Conservation (phyloP, 257 asterid species). For the Solanum paucissectum region DNA sequence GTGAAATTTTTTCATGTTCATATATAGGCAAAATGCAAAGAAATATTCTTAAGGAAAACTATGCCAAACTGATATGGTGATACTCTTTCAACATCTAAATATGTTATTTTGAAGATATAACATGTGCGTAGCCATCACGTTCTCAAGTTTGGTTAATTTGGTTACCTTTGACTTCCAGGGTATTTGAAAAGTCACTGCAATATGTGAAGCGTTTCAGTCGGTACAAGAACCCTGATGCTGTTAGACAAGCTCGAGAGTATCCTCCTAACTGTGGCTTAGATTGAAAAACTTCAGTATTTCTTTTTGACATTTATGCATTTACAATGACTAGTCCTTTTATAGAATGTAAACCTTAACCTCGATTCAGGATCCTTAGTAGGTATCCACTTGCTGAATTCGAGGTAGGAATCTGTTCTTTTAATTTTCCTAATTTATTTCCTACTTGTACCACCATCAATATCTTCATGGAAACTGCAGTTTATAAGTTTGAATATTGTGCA, state of each 20-base stretch:
- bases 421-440: not conserved
- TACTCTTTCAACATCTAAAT: not conserved
- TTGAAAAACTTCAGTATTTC: not conserved
- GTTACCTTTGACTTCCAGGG: conserved; percentile 36
- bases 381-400: conserved; percentile 90
- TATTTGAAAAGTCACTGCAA: conserved; percentile 92
- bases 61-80: not conserved
- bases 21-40: not conserved
- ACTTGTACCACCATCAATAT: not conserved
- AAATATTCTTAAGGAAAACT: not conserved
- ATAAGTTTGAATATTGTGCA: conserved; percentile 17
- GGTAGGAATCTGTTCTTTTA: conserved; percentile 19
- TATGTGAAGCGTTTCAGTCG: conserved; percentile 99
- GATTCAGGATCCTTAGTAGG: conserved; percentile 66
- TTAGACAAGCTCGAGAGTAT: conserved; percentile 99
- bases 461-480: not conserved
- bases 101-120: not conserved
- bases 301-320: not conserved
- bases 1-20: not conserved
- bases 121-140: not conserved
- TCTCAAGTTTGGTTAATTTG: conserved; percentile 1
- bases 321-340: not conserved
- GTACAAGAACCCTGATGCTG: conserved; percentile 94
- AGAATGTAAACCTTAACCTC: conserved; percentile 25
- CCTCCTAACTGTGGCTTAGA: conserved; percentile 20